phyloP scores from a whole-genome alignment of 2,329 filamentous ascomycete species.

The Trichoderma koningii region DNA sequence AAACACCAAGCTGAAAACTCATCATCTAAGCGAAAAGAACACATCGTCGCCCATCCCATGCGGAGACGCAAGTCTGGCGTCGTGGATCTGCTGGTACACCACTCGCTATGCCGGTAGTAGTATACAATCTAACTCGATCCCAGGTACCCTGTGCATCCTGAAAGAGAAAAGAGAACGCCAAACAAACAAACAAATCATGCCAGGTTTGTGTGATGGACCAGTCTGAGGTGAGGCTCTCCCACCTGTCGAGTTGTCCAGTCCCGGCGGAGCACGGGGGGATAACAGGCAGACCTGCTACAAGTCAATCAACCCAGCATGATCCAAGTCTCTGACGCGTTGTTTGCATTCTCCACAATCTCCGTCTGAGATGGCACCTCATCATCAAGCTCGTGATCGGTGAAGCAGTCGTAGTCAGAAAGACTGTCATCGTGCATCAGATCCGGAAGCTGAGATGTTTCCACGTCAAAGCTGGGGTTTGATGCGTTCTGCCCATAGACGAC shows the following conservation, averaged over 20 bases:
- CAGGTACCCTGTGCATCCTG: slow-evolving; percentile 9
- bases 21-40: slow-evolving; percentile 14
- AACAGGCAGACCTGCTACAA: slow-evolving; percentile 48
- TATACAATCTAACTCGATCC: slow-evolving; percentile 21
- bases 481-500: slow-evolving; percentile 46
- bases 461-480: slow-evolving; percentile 39
- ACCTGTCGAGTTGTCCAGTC: slow-evolving; percentile 34
- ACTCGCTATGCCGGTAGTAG: slow-evolving; percentile 14
- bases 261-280: slow-evolving; percentile 37
- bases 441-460: slow-evolving; percentile 43
- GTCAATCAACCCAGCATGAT: slow-evolving; percentile 48
- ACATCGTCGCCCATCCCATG: slow-evolving; percentile 6
- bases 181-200: slow-evolving; percentile 17
- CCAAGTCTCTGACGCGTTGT: slow-evolving; percentile 42
- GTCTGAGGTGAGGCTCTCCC: slow-evolving; percentile 42
- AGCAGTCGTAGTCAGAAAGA: slow-evolving; percentile 43
- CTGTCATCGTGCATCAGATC: slow-evolving; percentile 39
- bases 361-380: slow-evolving; percentile 38
- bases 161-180: slow-evolving; percentile 10
- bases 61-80: slow-evolving; percentile 10
- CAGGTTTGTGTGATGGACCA: slow-evolving; percentile 40
- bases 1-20: slow-evolving; percentile 8
- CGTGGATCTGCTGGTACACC: slow-evolving; percentile 24
- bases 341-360: slow-evolving; percentile 37
- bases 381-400: slow-evolving; percentile 43